Evolutionary conservation across 148 eudicot genomes (phyloP), one percentile per base, ranked within the genome.

Genomic region (Rhododendron ovatum): DNA sequence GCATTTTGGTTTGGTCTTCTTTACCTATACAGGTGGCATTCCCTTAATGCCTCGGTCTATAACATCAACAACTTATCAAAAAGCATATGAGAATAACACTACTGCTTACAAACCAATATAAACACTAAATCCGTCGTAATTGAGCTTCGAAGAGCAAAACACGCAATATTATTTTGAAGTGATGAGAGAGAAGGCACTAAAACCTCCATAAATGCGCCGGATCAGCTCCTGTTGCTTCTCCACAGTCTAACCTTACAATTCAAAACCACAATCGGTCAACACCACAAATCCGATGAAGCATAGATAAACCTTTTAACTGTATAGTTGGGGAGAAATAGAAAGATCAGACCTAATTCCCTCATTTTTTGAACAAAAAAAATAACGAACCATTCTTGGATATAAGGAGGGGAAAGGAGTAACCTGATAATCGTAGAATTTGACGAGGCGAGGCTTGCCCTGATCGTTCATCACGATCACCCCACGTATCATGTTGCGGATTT

Each of bases 161-260:
- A 80, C 65, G 2, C 50, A 35, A 26, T 1, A 26, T 8, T 59
- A 82, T 15, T 11, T 18, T 4, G 83, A 80, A 80, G 59, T 30
- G 51, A 77, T 37, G 37, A 81, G 45, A 45, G 20, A 41, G 41
- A 75, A 53, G 15, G 4, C 45, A n/a, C 8, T 0, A 39, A 5
- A 71, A 94, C 96, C 96, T 91, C 89, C 90, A 84, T 93, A 95
- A 8, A 95, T 84, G 73, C 89, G 91, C 55, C 95, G 93, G 87
- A 95, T 90, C 37, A 95, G 91, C 85, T 94, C 96, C 85, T 93
- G 96, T 78, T 95, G 96, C 92, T 94, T 93, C 89, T 95, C 95
- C 85, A 91, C 90, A 47, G 95, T 89, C 98, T 95, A 85, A 81
- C 59, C 79, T 87, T 39, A 45, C 83, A 81, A 87, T n/a, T 71